Conservation (phyloP, 2,329 filamentous ascomycete species). For the Clarireedia hainanense region DNA sequence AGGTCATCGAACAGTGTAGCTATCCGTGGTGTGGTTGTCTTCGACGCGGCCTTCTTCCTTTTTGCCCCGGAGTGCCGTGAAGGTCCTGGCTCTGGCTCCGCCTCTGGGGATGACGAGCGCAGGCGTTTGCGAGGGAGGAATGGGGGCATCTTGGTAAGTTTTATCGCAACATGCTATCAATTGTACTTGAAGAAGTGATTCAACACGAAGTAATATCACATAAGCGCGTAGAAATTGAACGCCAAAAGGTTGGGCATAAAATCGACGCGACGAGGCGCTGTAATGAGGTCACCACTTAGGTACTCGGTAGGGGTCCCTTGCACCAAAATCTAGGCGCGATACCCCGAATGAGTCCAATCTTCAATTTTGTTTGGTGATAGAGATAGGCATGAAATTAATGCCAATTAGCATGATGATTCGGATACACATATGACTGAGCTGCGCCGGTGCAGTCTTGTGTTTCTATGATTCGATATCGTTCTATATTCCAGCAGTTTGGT, state of each 20-base stretch:
- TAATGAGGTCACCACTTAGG: background rate
- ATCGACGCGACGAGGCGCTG: background rate
- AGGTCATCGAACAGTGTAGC: constrained; percentile 54
- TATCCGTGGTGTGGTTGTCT: constrained; percentile 37
- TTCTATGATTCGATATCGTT: too few relatives aligned
- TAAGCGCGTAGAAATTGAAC: background rate
- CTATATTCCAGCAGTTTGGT: background rate
- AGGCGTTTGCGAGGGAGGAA: constrained; percentile 59
- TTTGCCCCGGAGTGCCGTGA: constrained; percentile 8
- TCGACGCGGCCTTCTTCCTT: constrained; percentile 13
- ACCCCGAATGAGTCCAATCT: too few relatives aligned
- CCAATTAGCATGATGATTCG: too few relatives aligned
- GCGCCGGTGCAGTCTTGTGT: too few relatives aligned
- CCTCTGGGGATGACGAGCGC: constrained; percentile 38
- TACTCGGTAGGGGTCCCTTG: background rate
- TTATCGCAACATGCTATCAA: background rate
- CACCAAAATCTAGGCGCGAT: too few relatives aligned
- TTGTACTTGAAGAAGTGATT: background rate
- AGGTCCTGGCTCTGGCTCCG: constrained; percentile 21
- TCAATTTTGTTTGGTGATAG: too few relatives aligned
- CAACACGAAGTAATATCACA: background rate
- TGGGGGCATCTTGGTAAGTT: constrained; percentile 51
- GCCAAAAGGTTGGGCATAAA: background rate
- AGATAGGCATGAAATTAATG: too few relatives aligned
- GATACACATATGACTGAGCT: too few relatives aligned